A percentile compares a stretch with the other conserved stretches of the same genome.
Conservation (phyloP, 139 green algal genomes). For the Ettlia oleoabundans region DNA sequence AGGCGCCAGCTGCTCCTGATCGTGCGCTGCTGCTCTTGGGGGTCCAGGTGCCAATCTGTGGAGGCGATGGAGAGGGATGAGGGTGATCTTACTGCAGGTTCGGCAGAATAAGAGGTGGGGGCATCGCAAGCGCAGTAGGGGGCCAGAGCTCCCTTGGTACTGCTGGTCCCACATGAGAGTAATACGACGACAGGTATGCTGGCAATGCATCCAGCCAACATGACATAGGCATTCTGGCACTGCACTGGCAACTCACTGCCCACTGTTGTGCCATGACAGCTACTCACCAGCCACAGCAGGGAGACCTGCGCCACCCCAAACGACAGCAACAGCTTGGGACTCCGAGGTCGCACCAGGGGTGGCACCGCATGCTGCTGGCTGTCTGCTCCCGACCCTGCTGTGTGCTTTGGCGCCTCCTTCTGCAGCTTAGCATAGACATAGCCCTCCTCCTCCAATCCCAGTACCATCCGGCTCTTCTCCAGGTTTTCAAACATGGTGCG, state of each 20-base stretch:
- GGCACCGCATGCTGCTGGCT: too few relatives aligned
- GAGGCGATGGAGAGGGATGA: neutral
- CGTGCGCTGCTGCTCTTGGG: conserved; percentile 23
- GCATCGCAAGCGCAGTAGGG: neutral
- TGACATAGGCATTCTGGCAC: neutral
- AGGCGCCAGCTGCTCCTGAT: neutral
- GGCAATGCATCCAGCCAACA: neutral
- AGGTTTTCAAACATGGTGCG: conserved; percentile 20
- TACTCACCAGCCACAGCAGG: conserved; percentile 37
- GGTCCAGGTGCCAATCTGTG: conserved; percentile 49
- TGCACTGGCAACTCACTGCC: neutral
- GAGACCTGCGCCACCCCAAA: conserved; percentile 22
- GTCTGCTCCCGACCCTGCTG: neutral
- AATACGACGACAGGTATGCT: too few relatives aligned
- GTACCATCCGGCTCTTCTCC: neutral
- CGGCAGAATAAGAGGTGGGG: too few relatives aligned
- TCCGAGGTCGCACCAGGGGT: neutral
- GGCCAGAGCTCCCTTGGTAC: neutral
- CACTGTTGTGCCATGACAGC: neutral
- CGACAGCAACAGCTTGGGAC: conserved; percentile 33
- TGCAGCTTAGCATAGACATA: neutral
- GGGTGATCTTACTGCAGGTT: too few relatives aligned
- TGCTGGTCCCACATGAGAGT: too few relatives aligned
- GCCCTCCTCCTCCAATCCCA: neutral
- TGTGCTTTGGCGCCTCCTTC: neutral